phyloP scores from a whole-genome alignment of 805 yeast genomes.

The Spencermartinsiella europaea region DNA sequence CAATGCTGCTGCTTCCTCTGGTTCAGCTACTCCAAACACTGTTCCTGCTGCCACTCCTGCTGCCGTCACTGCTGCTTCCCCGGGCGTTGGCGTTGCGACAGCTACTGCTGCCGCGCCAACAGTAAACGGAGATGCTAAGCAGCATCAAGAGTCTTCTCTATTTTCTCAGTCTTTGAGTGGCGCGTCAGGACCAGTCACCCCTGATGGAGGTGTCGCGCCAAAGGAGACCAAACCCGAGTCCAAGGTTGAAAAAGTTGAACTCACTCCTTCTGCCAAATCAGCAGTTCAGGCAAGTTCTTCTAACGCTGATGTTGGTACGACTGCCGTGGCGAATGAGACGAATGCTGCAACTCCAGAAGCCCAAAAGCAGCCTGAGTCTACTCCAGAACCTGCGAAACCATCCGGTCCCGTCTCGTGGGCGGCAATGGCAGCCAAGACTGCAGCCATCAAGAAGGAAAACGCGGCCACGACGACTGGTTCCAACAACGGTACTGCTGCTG shows the following conservation, averaged over 20 bases:
- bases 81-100: constrained; percentile 1
- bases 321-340: not conserved
- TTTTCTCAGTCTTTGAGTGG: not conserved
- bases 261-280: not conserved
- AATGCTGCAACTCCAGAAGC: not conserved
- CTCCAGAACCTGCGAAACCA: constrained; percentile 10
- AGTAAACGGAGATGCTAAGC: not conserved
- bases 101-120: constrained; percentile 2
- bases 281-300: not conserved
- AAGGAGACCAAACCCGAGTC: constrained; percentile 2
- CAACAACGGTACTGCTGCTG: constrained; percentile 15
- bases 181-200: not conserved
- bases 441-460: constrained; percentile 6
- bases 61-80: not conserved
- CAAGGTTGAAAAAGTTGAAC: not conserved
- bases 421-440: constrained; percentile 12
- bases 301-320: not conserved
- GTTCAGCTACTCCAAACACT: too few relatives aligned
- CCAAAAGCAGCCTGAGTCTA: not conserved
- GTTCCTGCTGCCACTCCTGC: constrained; percentile 5
- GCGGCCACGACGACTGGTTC: not conserved
- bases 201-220: not conserved
- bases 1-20: not conserved
- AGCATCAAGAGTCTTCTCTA: not conserved
- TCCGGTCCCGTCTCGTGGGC: constrained; percentile 19